These are phyloP conservation scores for Coriaria nepalensis DNA, from an alignment of 306 rosid genomes.

Conservation along the genomic window DNA sequence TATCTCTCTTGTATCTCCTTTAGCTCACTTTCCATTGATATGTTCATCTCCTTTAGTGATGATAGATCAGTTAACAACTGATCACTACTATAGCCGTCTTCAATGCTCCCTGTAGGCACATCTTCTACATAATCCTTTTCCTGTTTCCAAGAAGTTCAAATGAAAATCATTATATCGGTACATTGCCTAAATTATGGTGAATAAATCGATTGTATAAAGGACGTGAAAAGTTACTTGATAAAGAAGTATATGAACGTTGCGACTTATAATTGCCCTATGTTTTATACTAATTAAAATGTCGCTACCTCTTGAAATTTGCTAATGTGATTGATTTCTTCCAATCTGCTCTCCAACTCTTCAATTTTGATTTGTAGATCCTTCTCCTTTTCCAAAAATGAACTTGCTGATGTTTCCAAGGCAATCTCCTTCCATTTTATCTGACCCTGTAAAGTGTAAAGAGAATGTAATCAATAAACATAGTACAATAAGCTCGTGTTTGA, in stretches of 20 bases:
- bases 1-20: conserved; percentile 98
- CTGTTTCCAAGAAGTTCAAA: neutral
- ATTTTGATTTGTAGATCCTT: conserved; percentile 60
- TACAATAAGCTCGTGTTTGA: conserved; percentile 2
- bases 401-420: conserved; percentile 44
- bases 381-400: conserved; percentile 52
- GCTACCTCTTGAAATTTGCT: conserved; percentile 46
- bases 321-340: conserved; percentile 43
- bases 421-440: conserved; percentile 49
- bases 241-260: too few species aligned
- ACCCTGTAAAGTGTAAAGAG: conserved; percentile 32
- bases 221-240: too few species aligned
- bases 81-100: conserved; percentile 14
- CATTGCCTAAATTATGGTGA: too few species aligned
- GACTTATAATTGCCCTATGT: neutral
- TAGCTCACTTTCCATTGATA: conserved; percentile 72
- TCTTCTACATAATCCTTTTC: conserved; percentile 19
- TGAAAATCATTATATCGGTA: too few species aligned
- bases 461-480: too few species aligned
- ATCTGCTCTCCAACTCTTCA: conserved; percentile 46
- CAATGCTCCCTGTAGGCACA: conserved; percentile 6
- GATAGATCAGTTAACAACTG: conserved; percentile 27
- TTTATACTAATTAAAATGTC: conserved; percentile 1
- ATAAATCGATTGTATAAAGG: too few species aligned
- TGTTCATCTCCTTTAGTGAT: conserved; percentile 51